These are phyloP conservation scores for Euryodendron excelsum DNA, from an alignment of 148 eudicot genomes.

Conservation along the genomic window DNA sequence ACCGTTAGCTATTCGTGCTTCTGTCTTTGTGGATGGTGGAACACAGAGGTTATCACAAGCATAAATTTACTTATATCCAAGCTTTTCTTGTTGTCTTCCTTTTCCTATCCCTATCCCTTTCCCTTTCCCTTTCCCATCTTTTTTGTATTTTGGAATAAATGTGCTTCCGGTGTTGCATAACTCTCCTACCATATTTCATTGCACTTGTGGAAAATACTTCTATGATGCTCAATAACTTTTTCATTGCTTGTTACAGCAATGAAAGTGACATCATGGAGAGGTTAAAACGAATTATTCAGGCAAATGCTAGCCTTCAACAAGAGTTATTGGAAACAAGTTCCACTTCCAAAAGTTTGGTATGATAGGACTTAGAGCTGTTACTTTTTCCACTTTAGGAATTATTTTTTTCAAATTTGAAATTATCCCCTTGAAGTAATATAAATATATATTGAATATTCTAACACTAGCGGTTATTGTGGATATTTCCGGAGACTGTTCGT, in stretches of 20 bases:
- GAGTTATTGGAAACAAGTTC: conserved; percentile 50
- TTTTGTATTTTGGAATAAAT: too few species aligned
- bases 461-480: too few species aligned
- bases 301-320: conserved; percentile 65
- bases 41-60: conserved; percentile 51
- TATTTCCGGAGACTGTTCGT: too few species aligned
- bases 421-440: too few species aligned
- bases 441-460: too few species aligned
- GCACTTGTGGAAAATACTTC: not conserved
- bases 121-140: not conserved
- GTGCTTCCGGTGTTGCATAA: not conserved
- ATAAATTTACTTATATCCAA: not conserved
- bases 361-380: conserved; percentile 3
- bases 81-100: not conserved
- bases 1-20: conserved; percentile 90
- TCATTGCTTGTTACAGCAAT: conserved; percentile 57
- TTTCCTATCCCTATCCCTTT: not conserved
- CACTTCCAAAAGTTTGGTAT: conserved; percentile 52
- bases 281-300: conserved; percentile 64
- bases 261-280: conserved; percentile 87
- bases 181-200: not conserved
- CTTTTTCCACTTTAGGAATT: too few species aligned
- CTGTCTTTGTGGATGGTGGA: conserved; percentile 87
- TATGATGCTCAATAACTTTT: not conserved
- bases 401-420: too few species aligned